Base-by-base conservation (phyloP, 2,329 filamentous ascomycete genomes). In the Alternaria triticimaculans region DNA sequence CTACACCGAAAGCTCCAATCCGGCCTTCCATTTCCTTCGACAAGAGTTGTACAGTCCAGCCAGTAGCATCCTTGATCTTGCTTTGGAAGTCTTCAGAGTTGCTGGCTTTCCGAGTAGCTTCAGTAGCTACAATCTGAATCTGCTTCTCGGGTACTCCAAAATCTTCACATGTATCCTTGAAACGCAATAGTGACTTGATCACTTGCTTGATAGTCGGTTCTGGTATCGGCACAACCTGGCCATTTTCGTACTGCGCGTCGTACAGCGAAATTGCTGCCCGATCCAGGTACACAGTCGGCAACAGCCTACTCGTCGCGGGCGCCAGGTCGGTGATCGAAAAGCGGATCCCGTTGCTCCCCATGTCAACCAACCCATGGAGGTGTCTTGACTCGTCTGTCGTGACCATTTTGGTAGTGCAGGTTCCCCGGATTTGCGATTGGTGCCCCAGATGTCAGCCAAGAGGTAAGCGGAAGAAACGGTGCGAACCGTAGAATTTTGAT, bases 271-370 rank as follows among this genome's bases (percentile, higher is more conserved):
- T 96, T 21, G 86, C 87, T 10, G 89, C 90, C 6, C 94, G 90
- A 72, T 93, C 89, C 72, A 91, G 88, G 80, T 93, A 96, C 60
- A 97, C 73, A 25, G 91, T 94, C 18, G 87, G 89, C 45, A 97
- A 85, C 23, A 94, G 88, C 23, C 94, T 90, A 23, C 91, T 86
- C 43, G 84, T 87, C 5, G 89, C 87, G 21, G 91, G 89, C 5
- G 89, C 87, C n/a, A 96, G 85, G 69, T 93, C 89, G 9, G 93
- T 92, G 73, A 97, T 93, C 48, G 93, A 95, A 84, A 97, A 97
- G 59, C 94, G 92, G 73, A 97, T 95, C 72, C 94, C 94, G 83
- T 97, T 97, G 84, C 93, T 79, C 58, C 76, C 76, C 76, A 79
- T 78, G 48, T 79, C 76, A 63, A 79, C 76, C 65, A 79, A 64